Evolutionary conservation across 768 basidiomycete species (phyloP), one percentile per base, ranked within the genome.

Genomic region (Harrya chromipes): DNA sequence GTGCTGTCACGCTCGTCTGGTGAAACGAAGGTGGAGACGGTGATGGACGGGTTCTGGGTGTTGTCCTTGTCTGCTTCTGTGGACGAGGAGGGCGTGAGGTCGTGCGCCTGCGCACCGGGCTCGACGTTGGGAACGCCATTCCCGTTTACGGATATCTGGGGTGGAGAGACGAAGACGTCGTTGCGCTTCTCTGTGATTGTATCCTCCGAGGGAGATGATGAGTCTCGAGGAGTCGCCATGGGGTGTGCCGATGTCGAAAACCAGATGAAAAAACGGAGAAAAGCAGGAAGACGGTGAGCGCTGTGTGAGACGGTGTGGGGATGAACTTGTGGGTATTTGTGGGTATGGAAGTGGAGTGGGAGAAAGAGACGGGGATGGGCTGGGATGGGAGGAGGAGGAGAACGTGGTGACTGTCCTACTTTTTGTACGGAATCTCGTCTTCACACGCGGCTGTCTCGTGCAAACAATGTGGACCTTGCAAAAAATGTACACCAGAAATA

Each of bases 41-140:
- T 68, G 54, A 60, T 56, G 57, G 66, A 68, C 37, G 64, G 68
- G 21, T 68, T 68, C 49, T 66, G 66, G 34, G 54, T 37, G 55
- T 65, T 70, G 52, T 73, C 63, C 56, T 63, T 71, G 56, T 73
- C 75, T 43, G 60, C 60, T 48, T 71, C 71, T 35, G 68, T 57
- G 21, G 64, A 67, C 34, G 67, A 69, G 23, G 63, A 43, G 26
- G 66, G 57, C 5, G 63, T 54, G 45, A 58, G 61, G 42, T 63
- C 63, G 53, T 69, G 59, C 49, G 66, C 61, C 54, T 59, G 56
- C 54, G 57, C 59, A 56, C 54, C 56, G 34, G 57, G 50, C 19
- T 55, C 55, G 45, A 51, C 56, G 46, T 36, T 51, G 39, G 53
- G 47, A 33, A 52, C 42, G 43, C 67, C 61, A 43, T 56, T 60